Evolutionary conservation across 495 filamentous ascomycete genomes (phyloP).

Genomic region (Trichoderma asperelloides): DNA sequence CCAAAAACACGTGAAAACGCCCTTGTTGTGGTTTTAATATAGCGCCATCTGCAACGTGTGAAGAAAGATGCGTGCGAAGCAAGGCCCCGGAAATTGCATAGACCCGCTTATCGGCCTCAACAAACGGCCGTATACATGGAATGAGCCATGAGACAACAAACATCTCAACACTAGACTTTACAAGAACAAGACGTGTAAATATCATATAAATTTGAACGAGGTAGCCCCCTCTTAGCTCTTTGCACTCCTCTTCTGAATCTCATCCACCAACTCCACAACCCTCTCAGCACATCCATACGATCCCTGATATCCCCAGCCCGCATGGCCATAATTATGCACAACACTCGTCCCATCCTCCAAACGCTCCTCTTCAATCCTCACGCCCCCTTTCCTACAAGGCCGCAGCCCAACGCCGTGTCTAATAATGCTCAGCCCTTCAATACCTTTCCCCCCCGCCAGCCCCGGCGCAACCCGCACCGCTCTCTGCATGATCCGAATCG

Average conservation of each 20-base stretch:
- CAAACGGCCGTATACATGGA: background rate
- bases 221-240: too few relatives aligned
- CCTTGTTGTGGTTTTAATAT: background rate
- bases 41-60: background rate
- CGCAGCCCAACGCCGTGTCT: constrained; percentile 83
- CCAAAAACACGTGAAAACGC: background rate
- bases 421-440: constrained; percentile 74
- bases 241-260: too few relatives aligned
- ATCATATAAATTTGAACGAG: background rate
- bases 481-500: constrained; percentile 82
- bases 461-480: constrained; percentile 62
- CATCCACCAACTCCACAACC: constrained; percentile 62
- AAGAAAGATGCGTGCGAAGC: background rate
- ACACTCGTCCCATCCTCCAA: constrained; percentile 58
- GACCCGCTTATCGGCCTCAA: background rate
- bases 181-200: background rate
- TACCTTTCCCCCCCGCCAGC: constrained; percentile 65
- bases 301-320: constrained; percentile 85
- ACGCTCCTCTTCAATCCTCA: constrained; percentile 74
- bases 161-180: background rate
- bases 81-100: constrained; percentile 1
- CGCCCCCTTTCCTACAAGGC: constrained; percentile 65
- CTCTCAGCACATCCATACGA: constrained; percentile 74
- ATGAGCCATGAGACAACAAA: background rate
- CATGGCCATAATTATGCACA: constrained; percentile 96